phyloP scores from a whole-genome alignment of 1,284 basidiomycete species.

The Hemileia vastatrix region DNA sequence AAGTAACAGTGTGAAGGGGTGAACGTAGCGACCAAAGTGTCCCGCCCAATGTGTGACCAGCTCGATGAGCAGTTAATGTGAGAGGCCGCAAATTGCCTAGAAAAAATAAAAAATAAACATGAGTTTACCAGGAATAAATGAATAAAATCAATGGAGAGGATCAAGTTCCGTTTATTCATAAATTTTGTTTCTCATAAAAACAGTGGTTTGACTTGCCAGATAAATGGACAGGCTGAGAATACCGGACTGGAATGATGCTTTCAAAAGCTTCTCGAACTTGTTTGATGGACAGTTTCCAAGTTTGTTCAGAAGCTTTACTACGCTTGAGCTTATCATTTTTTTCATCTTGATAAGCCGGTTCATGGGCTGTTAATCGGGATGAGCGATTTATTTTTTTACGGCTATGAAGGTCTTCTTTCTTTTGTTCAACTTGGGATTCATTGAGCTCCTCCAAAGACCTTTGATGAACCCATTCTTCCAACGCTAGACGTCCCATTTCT shows the following conservation, averaged over 20 bases:
- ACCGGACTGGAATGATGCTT: constrained; percentile 78
- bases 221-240: constrained; percentile 89
- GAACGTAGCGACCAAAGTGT: constrained; percentile 98
- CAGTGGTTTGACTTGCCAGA: constrained; percentile 55
- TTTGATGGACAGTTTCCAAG: constrained; percentile 61
- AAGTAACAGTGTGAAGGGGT: constrained; percentile 48
- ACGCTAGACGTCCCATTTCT: constrained; percentile 83
- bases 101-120: constrained; percentile 24
- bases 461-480: constrained; percentile 38
- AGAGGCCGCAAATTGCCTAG: constrained; percentile 73
- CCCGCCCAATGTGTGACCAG: constrained; percentile 90
- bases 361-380: constrained; percentile 23
- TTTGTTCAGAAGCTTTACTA: constrained; percentile 37
- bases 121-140: constrained; percentile 12
- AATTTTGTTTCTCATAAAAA: constrained; percentile 15
- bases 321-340: constrained; percentile 27
- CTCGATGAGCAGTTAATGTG: constrained; percentile 90
- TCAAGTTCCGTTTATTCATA: constrained; percentile 26
- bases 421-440: constrained; percentile 64
- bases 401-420: constrained; percentile 47
- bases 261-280: constrained; percentile 95
- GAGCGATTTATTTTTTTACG: constrained; percentile 27
- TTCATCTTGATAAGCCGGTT: constrained; percentile 17
- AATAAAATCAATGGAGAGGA: constrained; percentile 37
- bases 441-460: constrained; percentile 65